Evolutionary conservation across 2,329 filamentous ascomycete species (phyloP).

Genomic region (Alternaria conjuncta): DNA sequence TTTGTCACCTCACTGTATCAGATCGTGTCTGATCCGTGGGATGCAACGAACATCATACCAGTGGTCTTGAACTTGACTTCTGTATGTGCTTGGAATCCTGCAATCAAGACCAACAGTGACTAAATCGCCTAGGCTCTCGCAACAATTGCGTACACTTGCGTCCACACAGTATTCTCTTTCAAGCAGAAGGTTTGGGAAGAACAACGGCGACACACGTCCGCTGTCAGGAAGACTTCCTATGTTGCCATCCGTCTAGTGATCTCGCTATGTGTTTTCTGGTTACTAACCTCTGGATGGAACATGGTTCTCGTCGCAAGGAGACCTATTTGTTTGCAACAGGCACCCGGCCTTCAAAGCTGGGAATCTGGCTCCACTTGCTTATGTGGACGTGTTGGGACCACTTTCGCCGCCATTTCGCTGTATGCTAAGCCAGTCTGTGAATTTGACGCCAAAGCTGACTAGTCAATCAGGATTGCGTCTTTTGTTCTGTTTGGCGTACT

Average conservation of each 20-base stretch:
- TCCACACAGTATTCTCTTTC: constrained; percentile 45
- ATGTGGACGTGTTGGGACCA: constrained; percentile 36
- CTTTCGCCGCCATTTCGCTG: constrained; percentile 44
- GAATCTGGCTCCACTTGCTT: constrained; percentile 42
- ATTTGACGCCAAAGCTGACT: neutral
- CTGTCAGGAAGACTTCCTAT: constrained; percentile 41
- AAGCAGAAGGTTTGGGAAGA: constrained; percentile 41
- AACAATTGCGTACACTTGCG: constrained; percentile 42
- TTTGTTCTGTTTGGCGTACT: constrained; percentile 43
- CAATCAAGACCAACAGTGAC: neutral
- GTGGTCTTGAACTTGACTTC: constrained; percentile 42
- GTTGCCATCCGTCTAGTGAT: constrained; percentile 42
- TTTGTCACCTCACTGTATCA: constrained; percentile 38
- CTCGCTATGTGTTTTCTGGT: constrained; percentile 44
- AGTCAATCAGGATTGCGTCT: constrained; percentile 35
- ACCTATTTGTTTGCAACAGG: constrained; percentile 39
- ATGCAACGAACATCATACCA: constrained; percentile 38
- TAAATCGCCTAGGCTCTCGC: constrained; percentile 35
- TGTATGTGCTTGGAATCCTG: constrained; percentile 24
- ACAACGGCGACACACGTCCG: constrained; percentile 27
- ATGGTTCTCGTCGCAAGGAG: constrained; percentile 48
- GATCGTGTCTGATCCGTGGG: constrained; percentile 34
- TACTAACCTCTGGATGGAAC: constrained; percentile 49
- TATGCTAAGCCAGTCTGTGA: constrained; percentile 21
- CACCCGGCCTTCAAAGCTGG: constrained; percentile 36